phyloP scores from a whole-genome alignment of 2,329 filamentous ascomycete species.

The Xylaria sp. region DNA sequence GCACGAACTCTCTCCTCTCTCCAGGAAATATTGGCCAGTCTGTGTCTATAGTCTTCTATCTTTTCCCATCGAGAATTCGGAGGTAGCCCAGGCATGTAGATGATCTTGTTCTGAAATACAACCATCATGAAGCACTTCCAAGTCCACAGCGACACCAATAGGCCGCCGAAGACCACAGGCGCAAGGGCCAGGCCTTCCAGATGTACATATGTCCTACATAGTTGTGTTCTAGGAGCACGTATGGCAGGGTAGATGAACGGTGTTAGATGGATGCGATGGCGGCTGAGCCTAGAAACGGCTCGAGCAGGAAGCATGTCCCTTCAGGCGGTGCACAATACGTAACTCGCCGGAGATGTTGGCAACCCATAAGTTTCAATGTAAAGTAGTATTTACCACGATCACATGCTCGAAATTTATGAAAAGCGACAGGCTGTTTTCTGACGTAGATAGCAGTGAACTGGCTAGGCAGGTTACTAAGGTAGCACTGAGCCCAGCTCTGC shows the following conservation, averaged over 20 bases:
- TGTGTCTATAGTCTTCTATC: slow-evolving; percentile 70
- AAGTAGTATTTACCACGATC: not conserved
- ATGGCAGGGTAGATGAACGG: slow-evolving; percentile 35
- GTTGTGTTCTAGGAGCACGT: slow-evolving; percentile 38
- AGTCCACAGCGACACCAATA: slow-evolving; percentile 72
- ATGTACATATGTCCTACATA: slow-evolving; percentile 50
- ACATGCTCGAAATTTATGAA: not conserved
- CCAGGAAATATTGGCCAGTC: slow-evolving; percentile 74
- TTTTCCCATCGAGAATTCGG: slow-evolving; percentile 75
- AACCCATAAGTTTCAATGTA: not conserved
- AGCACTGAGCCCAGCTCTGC: too few species aligned
- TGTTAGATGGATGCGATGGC: slow-evolving; percentile 36
- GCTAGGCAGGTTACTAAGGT: too few species aligned
- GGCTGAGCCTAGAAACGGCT: slow-evolving; percentile 28
- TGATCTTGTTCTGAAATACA: slow-evolving; percentile 82
- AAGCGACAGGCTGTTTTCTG: not conserved
- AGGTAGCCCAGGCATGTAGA: slow-evolving; percentile 82
- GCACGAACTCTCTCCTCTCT: slow-evolving; percentile 69
- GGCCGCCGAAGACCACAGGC: slow-evolving; percentile 72
- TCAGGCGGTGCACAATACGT: too few species aligned
- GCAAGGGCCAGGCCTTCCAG: slow-evolving; percentile 65
- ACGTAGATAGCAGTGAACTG: not conserved
- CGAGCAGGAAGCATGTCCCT: slow-evolving; percentile 38
- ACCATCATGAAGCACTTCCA: slow-evolving; percentile 80
- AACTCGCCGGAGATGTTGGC: not conserved